These are phyloP conservation scores for Penicillium canariense DNA, from an alignment of 495 filamentous ascomycete genomes.

Conservation along the genomic window DNA sequence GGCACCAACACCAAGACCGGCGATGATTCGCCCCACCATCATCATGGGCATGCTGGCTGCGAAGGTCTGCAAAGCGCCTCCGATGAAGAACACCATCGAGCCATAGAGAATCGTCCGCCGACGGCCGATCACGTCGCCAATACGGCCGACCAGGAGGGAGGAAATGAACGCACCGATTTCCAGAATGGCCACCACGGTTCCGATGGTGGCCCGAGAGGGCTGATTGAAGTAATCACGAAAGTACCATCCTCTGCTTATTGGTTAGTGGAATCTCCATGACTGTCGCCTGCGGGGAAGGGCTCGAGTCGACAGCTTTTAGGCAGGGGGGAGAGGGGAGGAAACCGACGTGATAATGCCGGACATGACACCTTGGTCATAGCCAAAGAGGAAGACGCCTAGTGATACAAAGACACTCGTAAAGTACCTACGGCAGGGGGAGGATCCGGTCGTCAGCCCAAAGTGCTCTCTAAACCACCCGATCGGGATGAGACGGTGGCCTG, in stretches of 20 bases:
- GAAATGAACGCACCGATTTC: slow-evolving; percentile 92
- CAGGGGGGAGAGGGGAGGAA: slow-evolving; percentile 1
- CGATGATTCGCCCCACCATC: slow-evolving; percentile 85
- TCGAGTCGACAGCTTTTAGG: no score
- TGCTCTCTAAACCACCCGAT: no score
- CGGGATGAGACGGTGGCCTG: no score
- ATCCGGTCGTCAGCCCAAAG: slow-evolving; percentile 31
- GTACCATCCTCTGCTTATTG: slow-evolving; percentile 63
- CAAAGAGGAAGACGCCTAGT: slow-evolving; percentile 94
- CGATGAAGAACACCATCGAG: slow-evolving; percentile 86
- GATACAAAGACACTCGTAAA: slow-evolving; percentile 99
- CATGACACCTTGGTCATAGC: slow-evolving; percentile 99
- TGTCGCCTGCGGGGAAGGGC: neutral
- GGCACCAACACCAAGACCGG: slow-evolving; percentile 90
- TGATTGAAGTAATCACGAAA: slow-evolving; percentile 93
- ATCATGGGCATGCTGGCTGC: slow-evolving; percentile 85
- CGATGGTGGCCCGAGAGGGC: slow-evolving; percentile 77
- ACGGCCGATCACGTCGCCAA: slow-evolving; percentile 90
- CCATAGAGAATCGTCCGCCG: slow-evolving; percentile 91
- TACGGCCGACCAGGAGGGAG: slow-evolving; percentile 80
- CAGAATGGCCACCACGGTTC: slow-evolving; percentile 94
- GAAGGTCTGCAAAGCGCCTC: slow-evolving; percentile 82
- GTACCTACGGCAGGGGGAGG: slow-evolving; percentile 55
- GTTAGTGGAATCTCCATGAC: slow-evolving; percentile 6
- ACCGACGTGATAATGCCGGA: slow-evolving; percentile 97